A percentile compares a stretch with the other conserved stretches of the same genome.
Conservation (phyloP, 768 basidiomycete species). For the Solioccasus polychromus region DNA sequence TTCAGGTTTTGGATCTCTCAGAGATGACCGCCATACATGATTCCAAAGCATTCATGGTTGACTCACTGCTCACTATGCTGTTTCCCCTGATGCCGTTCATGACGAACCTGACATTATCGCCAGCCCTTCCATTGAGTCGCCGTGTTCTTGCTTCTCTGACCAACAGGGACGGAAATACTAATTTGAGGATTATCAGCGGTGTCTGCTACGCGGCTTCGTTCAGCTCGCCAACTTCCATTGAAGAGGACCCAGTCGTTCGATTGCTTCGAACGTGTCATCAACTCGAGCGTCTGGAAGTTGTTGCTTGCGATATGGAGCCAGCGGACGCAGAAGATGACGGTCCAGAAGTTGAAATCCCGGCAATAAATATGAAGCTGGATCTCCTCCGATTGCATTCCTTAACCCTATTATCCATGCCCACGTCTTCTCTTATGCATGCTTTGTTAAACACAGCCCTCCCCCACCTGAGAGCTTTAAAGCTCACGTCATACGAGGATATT, state of each 20-base stretch:
- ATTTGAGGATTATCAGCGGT: constrained; percentile 53
- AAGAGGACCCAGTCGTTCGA: constrained; percentile 55
- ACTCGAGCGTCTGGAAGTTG: constrained; percentile 62
- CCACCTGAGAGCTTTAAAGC: constrained; percentile 54
- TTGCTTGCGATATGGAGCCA: constrained; percentile 58
- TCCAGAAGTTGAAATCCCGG: constrained; percentile 20
- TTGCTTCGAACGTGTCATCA: constrained; percentile 53
- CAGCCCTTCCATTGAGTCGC: constrained; percentile 58
- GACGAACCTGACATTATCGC: constrained; percentile 48
- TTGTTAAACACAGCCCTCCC: constrained; percentile 63
- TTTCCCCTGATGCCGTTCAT: constrained; percentile 72
- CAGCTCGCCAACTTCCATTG: constrained; percentile 22
- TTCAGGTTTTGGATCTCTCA: constrained; percentile 73
- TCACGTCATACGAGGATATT: constrained; percentile 74
- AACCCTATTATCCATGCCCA: constrained; percentile 62
- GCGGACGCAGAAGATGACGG: constrained; percentile 41
- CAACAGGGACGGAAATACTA: constrained; percentile 46
- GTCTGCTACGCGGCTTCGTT: constrained; percentile 46
- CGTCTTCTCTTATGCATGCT: constrained; percentile 58
- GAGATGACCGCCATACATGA: constrained; percentile 42
- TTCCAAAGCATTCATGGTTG: constrained; percentile 46
- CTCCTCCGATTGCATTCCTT: constrained; percentile 60
- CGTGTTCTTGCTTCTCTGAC: constrained; percentile 53
- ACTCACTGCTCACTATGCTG: constrained; percentile 59
- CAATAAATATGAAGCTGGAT: constrained; percentile 39